phyloP scores from a whole-genome alignment of 2,329 filamentous ascomycete species.

The Trichoderma sp. region DNA sequence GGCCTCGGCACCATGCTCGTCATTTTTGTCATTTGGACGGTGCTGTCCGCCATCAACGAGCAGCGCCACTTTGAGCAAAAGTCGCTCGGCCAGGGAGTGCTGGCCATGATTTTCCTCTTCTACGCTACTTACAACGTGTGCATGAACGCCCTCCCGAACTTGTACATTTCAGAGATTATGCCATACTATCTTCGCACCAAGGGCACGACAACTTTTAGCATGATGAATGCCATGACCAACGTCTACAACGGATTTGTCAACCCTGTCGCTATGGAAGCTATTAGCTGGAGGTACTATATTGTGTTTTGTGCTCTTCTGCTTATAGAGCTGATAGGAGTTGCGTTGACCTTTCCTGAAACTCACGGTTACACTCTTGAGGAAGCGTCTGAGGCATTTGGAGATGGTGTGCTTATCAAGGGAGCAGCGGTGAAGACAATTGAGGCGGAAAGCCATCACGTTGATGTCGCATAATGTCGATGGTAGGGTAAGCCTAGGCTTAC shows the following conservation, averaged over 20 bases:
- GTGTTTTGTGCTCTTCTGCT: constrained; percentile 23
- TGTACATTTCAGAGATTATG: constrained; percentile 41
- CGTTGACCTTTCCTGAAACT: constrained; percentile 33
- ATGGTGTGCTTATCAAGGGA: background rate
- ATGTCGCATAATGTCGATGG: background rate
- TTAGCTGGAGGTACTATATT: constrained; percentile 23
- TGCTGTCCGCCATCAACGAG: constrained; percentile 33
- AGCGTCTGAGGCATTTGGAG: constrained; percentile 27
- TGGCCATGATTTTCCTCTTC: constrained; percentile 48
- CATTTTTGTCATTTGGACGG: constrained; percentile 40
- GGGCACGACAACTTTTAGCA: constrained; percentile 43
- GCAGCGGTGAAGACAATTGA: background rate
- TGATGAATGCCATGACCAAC: constrained; percentile 37
- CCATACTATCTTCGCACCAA: constrained; percentile 37
- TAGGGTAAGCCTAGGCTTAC: background rate
- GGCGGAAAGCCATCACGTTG: background rate
- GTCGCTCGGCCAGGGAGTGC: constrained; percentile 39
- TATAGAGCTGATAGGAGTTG: constrained; percentile 25
- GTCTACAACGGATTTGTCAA: constrained; percentile 37
- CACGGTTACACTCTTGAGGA: constrained; percentile 29
- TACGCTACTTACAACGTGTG: constrained; percentile 44
- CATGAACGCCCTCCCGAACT: constrained; percentile 46
- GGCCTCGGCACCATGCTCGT: constrained; percentile 36
- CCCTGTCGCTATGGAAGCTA: constrained; percentile 25
- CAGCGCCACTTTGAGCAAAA: background rate